These are phyloP conservation scores for Leptographium wingfieldii DNA, from an alignment of 2,329 filamentous ascomycete genomes.

Conservation along the genomic window DNA sequence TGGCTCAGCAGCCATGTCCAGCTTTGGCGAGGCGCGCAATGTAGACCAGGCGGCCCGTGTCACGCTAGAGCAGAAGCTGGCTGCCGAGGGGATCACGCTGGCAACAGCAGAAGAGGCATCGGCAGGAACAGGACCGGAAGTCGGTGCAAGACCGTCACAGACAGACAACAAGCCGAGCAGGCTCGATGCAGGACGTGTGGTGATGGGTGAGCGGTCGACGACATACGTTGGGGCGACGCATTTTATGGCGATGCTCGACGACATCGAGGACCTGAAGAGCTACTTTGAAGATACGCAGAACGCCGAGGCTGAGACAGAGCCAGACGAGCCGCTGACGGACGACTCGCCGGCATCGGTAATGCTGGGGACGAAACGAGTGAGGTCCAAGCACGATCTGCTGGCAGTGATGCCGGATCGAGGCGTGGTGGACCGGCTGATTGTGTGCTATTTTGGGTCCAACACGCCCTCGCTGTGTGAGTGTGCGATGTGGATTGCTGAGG, in stretches of 20 bases:
- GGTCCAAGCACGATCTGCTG: slow-evolving; percentile 33
- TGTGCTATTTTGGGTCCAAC: slow-evolving; percentile 39
- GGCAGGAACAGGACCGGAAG: not conserved
- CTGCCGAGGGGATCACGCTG: not conserved
- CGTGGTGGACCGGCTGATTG: slow-evolving; percentile 36
- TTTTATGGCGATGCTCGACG: slow-evolving; percentile 47
- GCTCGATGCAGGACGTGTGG: slow-evolving; percentile 24
- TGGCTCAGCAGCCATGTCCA: slow-evolving; percentile 7
- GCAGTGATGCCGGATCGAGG: slow-evolving; percentile 31
- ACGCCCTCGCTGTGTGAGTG: slow-evolving; percentile 37
- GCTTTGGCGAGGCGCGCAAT: slow-evolving; percentile 5
- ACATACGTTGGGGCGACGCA: slow-evolving; percentile 48
- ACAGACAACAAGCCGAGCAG: not conserved
- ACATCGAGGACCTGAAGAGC: slow-evolving; percentile 47
- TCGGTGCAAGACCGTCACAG: not conserved
- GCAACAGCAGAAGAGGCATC: not conserved
- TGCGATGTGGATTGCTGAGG: not conserved
- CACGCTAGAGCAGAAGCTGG: not conserved
- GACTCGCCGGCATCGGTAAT: slow-evolving; percentile 31
- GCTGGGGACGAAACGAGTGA: slow-evolving; percentile 20
- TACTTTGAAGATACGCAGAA: slow-evolving; percentile 40
- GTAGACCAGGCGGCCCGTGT: not conserved
- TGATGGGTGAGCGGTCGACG: slow-evolving; percentile 28
- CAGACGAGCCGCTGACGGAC: slow-evolving; percentile 21
- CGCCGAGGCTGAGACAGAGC: slow-evolving; percentile 20